Evolutionary conservation across 148 eudicot species (phyloP).

Genomic region (Rhododendron henanense): DNA sequence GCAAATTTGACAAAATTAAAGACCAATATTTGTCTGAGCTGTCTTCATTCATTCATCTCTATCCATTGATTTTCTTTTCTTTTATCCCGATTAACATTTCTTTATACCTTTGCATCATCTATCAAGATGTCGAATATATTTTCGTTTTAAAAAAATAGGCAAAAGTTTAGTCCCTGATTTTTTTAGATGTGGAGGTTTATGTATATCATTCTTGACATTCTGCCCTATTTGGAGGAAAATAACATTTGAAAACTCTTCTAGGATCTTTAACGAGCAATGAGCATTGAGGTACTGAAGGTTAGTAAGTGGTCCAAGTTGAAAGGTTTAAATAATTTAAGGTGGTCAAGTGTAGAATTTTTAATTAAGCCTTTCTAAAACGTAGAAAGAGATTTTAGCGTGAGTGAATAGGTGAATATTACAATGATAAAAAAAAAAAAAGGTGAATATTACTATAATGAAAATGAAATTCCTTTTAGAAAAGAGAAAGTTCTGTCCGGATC

Average conservation of each 20-base stretch:
- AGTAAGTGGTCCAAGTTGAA: neutral
- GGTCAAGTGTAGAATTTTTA: too few species aligned
- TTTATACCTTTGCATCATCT: neutral
- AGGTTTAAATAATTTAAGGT: neutral
- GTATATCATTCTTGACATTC: neutral
- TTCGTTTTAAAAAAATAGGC: neutral
- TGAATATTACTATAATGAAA: too few species aligned
- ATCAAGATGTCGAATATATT: neutral
- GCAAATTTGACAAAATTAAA: neutral
- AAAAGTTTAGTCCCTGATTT: neutral
- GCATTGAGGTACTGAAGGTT: neutral
- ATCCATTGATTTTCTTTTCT: neutral
- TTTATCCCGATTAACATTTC: neutral
- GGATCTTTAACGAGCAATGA: neutral
- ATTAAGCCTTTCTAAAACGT: too few species aligned
- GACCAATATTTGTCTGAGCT: neutral
- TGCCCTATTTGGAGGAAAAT: neutral
- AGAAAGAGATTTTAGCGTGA: too few species aligned
- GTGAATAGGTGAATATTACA: too few species aligned
- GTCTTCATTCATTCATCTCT: neutral
- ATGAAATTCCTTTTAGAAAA: too few species aligned
- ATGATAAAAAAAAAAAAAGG: too few species aligned
- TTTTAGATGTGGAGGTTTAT: neutral
- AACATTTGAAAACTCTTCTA: neutral
- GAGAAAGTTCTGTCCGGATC: too few species aligned